Evolutionary conservation across 164 flowering plant genomes (phyloP), one percentile per base, ranked within the genome.

Genomic region (Vitis cinerea): DNA sequence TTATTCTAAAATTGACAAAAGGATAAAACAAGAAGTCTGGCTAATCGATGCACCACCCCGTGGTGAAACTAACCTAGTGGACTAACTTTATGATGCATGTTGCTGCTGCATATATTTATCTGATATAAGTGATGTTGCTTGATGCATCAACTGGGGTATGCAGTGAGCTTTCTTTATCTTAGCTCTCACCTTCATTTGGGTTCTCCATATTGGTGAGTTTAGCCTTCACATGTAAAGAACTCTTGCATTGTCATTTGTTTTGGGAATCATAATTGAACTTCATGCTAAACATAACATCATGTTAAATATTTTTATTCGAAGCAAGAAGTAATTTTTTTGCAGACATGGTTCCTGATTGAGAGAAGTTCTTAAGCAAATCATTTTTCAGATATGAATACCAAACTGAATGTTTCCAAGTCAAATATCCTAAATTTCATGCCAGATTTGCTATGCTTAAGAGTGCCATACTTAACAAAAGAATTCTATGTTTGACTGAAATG

Each of bases 121-220:
- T 31, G 27, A 23, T 23, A 23, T 23, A 31, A 31, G 44, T 31
- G 44, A 31, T 31, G 44, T 31, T 31, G 44, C 44, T 31, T 31
- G 44, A 31, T 31, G 44, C 10, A 16, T 16, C 14, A 37, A 15
- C 3, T 31, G 29, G 16, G 50, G 8, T 14, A 63, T 47, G 65
- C 48, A 61, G 29, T 63, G 65, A 63, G 30, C 30, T 16, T 62
- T 63, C 52, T 63, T 29, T 23, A 61, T 61, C 19, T 31, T 4
- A 37, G 53, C 16, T 16, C 29, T 61, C 29, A 63, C 52, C 52
- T 12, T 44, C 51, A 47, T 48, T n/a, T 48, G 16, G 51, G 52
- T 48, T 27, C 51, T 48, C 14, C 65, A 47, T 51, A 63, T 17
- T 56, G 52, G 52, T 63, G 30, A 63, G 52, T 51, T 44, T 48